Base-by-base conservation (phyloP, 108 stramenopile genomes). In the Stephanodiscus minutulus region DNA sequence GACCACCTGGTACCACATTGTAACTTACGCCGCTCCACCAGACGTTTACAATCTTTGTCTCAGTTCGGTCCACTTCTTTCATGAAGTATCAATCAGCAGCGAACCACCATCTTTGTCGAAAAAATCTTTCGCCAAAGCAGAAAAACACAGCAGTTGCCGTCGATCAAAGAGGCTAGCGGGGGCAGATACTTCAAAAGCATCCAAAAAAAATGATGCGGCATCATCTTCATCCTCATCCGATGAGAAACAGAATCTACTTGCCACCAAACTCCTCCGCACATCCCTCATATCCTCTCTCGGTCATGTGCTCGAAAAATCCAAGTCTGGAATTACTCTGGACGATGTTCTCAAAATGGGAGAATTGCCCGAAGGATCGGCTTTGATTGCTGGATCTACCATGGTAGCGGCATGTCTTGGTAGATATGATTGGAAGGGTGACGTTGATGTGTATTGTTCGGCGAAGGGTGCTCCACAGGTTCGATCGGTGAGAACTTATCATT, bases 351-450 rank as follows among this genome's bases (percentile, higher is more conserved):
- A 18, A 28, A 43, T 70, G 62, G 69, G 28, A 9, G 41, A 62
- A 12, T 33, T 70, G 15, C 69, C 69, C 2, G 62, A 70, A 11
- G 69, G 69, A 49, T 70, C 69, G 11, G 69, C 44, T 28, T 12
- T 74, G 8, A 74, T 74, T 68, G 73, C 73, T 7, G 73, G 73
- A 7, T 74, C 73, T 39, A 58, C 73, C 18, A 59, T 74, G 5
- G 73, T 28, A 8, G 36, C 53, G 27, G 37, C 66, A 3, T 67
- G 66, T 27, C 73, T 74, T 41, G 73, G 73, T 1, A 28, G 22
- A 35, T 29, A 57, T 20, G 31, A 33, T 33, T 74, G 71, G 71
- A 15, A 13, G 13, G 12, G 21, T 18, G 66, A 67, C n/a, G 73
- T 74, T 20, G 73, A 74, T 39, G 53, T 74, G 66, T 74, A 59